Evolutionary conservation across 352 stramenopile species (phyloP), one percentile per base, ranked within the genome.

Genomic region (Phytophthora pisi): DNA sequence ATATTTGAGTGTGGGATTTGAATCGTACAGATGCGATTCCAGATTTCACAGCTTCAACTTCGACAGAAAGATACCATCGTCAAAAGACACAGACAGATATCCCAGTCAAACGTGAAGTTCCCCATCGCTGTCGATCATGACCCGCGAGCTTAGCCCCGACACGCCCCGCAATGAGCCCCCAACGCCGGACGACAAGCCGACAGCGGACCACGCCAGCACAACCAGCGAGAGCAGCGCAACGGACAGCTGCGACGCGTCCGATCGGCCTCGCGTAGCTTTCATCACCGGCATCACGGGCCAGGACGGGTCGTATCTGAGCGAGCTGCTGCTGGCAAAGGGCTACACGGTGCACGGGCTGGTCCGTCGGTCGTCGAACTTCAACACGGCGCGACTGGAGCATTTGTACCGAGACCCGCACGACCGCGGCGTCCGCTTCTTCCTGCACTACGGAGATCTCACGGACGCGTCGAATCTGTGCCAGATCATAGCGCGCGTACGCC

Each of bases 221-320:
- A 61, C 52, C 28, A 74, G 62, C 31, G 58, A 63, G 18, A 70
- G 45, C 57, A 67, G 53, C 36, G 49, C 49, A 15, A 40, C 62
- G 2, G 63, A 68, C 42, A 70, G 63, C 24, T 61, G 34, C 53
- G 53, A 31, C 5, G 26, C 23, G 23, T 20, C 51, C 6, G 47
- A 61, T 5, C 34, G 40, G 9, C 66, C 75, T 50, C 77, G 71
- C 0, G 84, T 95, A 28, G 97, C 96, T 34, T 80, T 99, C 16
- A 98, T 99, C 75, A 99, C 97, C 9, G 98, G 98, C 55, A 98
- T 99, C 76, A 99, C 98, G 18, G 98, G 98, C 18, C 98, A 99
- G 75, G 98, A 99, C 84, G 98, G 98, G 20, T 99, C 96, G 24
- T 99, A 99, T 78, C 85, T 99, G 47, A 95, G 92, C 13, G 97